A percentile compares a stretch with the other conserved stretches of the same genome.
These are phyloP conservation scores for Fusarium compactum DNA, from an alignment of 2,329 filamentous ascomycete species.

Conservation along the genomic window DNA sequence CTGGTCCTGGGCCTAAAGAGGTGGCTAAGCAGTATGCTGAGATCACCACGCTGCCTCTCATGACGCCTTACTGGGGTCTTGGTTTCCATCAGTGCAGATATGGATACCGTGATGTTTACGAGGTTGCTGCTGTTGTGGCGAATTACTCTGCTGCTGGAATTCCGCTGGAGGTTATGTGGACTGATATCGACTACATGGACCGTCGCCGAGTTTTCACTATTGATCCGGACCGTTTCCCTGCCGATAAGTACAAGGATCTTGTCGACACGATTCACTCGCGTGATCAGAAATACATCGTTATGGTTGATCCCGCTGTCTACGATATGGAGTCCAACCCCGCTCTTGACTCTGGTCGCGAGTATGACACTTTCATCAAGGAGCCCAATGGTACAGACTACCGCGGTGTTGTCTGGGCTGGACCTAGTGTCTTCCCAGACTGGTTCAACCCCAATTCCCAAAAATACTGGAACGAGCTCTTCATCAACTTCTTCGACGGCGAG, in stretches of 20 bases:
- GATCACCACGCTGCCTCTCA: conserved; percentile 67
- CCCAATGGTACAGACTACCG: conserved; percentile 66
- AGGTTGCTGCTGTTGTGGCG: conserved; percentile 74
- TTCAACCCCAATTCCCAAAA: conserved; percentile 71
- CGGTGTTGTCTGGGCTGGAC: conserved; percentile 84
- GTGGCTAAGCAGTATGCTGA: conserved; percentile 71
- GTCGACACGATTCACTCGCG: conserved; percentile 74
- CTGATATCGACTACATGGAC: conserved; percentile 58
- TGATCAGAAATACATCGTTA: conserved; percentile 78
- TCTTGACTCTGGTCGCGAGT: conserved; percentile 54
- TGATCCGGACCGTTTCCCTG: conserved; percentile 72
- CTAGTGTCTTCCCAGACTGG: conserved; percentile 80
- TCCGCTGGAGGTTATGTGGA: conserved; percentile 69
- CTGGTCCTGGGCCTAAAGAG: conserved; percentile 68
- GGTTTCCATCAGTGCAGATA: conserved; percentile 74
- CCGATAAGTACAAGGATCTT: conserved; percentile 72
- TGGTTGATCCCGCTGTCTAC: conserved; percentile 80
- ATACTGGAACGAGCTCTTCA: conserved; percentile 79
- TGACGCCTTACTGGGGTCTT: conserved; percentile 74
- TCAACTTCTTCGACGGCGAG: conserved; percentile 70
- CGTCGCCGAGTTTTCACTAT: conserved; percentile 64
- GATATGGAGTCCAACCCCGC: conserved; percentile 58
- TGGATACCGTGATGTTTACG: conserved; percentile 72
- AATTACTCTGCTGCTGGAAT: conserved; percentile 76
- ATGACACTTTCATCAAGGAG: conserved; percentile 61